A percentile compares a stretch with the other conserved stretches of the same genome.
These are phyloP conservation scores for Lactifluus volemus DNA, from an alignment of 768 basidiomycete genomes.

Conservation along the genomic window DNA sequence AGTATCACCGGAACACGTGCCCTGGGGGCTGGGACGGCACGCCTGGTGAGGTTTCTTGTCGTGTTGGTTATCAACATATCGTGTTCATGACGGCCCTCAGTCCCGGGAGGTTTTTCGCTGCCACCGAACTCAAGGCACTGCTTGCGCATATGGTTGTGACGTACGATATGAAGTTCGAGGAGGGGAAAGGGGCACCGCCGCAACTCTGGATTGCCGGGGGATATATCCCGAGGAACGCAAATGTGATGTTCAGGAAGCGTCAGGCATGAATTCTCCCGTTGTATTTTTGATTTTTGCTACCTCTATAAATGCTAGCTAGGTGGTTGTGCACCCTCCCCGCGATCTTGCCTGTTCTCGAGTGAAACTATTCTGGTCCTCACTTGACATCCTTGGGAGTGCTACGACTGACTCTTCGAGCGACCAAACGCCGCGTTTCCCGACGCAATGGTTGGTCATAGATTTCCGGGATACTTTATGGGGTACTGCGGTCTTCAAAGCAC, in stretches of 20 bases:
- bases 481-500: no score
- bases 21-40: constrained; percentile 24
- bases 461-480: no score
- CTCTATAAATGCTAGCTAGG: no score
- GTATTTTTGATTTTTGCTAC: no score
- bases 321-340: no score
- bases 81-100: background rate
- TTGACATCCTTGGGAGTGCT: no score
- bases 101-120: constrained; percentile 24
- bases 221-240: constrained; percentile 6
- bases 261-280: background rate
- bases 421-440: no score
- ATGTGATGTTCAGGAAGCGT: constrained; percentile 21
- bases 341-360: no score
- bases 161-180: constrained; percentile 23
- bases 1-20: constrained; percentile 17
- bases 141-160: constrained; percentile 22
- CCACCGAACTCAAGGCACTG: constrained; percentile 20
- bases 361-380: no score
- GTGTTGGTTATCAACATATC: background rate
- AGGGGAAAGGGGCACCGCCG: constrained; percentile 11
- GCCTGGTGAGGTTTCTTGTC: constrained; percentile 20
- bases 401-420: no score
- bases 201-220: background rate
- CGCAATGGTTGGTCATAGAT: no score